Percentiles rank a stretch among this genome's conserved stretches.
Evolutionary conservation across 176 grass and related monocot species (phyloP).

Genomic region (Oryza meyeriana): DNA sequence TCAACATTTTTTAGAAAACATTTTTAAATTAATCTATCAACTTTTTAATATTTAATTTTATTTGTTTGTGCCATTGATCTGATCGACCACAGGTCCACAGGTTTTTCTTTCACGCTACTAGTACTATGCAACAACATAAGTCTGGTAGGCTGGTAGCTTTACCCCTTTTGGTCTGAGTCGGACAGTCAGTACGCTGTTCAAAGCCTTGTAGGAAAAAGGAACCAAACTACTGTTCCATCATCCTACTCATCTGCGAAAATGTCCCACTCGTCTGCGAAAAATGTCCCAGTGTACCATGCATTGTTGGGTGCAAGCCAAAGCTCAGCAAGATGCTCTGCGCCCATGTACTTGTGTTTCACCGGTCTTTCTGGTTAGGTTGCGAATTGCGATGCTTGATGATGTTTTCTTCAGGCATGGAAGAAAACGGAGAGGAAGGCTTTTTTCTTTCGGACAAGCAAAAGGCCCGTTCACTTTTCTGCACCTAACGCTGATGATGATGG

Average conservation of each 20-base stretch:
- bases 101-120: no score
- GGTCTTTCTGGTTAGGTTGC: not conserved
- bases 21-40: no score
- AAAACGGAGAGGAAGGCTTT: not conserved
- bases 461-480: not conserved
- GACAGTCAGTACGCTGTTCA: not conserved
- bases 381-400: not conserved
- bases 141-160: not conserved
- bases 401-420: not conserved
- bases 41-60: no score
- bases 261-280: not conserved
- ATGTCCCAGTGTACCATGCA: not conserved
- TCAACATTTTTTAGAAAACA: no score
- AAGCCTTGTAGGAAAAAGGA: not conserved
- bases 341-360: not conserved
- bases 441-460: constrained; percentile 9
- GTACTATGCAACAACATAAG: no score
- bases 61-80: no score
- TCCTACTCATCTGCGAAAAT: not conserved
- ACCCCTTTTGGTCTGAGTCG: not conserved
- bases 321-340: not conserved
- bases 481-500: constrained; percentile 8
- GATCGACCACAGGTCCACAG: not conserved
- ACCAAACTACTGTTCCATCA: not conserved
- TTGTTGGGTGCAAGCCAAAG: not conserved